Conservation (phyloP, 768 basidiomycete genomes). For the Tricholoma hemisulphureum region DNA sequence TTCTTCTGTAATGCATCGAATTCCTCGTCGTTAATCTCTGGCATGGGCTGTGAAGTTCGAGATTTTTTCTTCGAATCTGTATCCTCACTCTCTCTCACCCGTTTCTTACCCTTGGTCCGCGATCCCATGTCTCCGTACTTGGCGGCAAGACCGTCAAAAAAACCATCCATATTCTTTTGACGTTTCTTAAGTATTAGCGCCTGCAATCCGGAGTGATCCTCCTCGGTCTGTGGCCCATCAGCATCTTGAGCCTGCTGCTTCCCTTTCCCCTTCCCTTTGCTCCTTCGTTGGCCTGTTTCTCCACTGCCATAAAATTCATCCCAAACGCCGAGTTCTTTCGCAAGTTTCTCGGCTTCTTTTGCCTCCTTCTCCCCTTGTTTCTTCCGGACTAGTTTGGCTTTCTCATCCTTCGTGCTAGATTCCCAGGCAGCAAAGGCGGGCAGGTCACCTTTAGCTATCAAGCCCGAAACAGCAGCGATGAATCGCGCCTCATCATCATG, state of each 20-base stretch:
- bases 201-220: constrained; percentile 69
- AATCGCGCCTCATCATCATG: constrained; percentile 85
- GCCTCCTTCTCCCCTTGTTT: constrained; percentile 80
- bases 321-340: constrained; percentile 90
- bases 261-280: constrained; percentile 49
- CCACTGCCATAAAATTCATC: constrained; percentile 88
- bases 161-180: constrained; percentile 61
- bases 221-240: constrained; percentile 40
- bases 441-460: constrained; percentile 65
- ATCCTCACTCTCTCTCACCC: constrained; percentile 43
- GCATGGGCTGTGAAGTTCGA: constrained; percentile 37
- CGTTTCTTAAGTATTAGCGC: constrained; percentile 80
- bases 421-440: constrained; percentile 61
- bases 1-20: constrained; percentile 60
- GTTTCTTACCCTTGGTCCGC: constrained; percentile 56
- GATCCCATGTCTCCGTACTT: constrained; percentile 63
- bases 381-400: constrained; percentile 68
- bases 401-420: constrained; percentile 72
- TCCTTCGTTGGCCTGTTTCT: constrained; percentile 58
- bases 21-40: constrained; percentile 66
- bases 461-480: constrained; percentile 59
- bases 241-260: constrained; percentile 11
- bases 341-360: constrained; percentile 76
- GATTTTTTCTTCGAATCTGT: constrained; percentile 52
- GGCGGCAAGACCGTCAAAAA: constrained; percentile 71